Evolutionary conservation across 306 rosid species (phyloP), one percentile per base, ranked within the genome.

Genomic region (Cyamopsis tetragonoloba): DNA sequence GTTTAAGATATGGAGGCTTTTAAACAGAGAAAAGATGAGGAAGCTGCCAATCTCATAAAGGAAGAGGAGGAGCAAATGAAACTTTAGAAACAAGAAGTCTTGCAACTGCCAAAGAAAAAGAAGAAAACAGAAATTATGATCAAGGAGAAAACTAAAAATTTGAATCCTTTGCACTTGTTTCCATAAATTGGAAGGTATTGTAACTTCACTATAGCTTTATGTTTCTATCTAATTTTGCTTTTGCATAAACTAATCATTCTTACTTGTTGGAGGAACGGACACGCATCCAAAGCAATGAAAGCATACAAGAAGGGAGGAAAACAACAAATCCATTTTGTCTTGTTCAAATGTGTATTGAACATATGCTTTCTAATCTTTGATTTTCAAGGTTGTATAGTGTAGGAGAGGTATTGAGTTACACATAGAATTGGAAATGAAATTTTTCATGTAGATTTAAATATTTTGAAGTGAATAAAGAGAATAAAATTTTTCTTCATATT

Each of bases 1-100:
- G 4, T 54, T 32, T 70, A 73, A 65, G 95, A 91, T 42, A 86
- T 91, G 89, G 89, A 83, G 61, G 74, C 79, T 4, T 91, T 88
- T 74, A 88, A 83, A 32, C 89, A 74, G 77, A 85, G 18, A 34
- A 91, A 88, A 70, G 87, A 83, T 38, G 97, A 91, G 62, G 96
- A 86, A 61, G 77, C 84, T 66, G 83, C 79, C 32, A 60, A 9
- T 64, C 70, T 81, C 5, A 79, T 49, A 66, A 88, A 81, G 71
- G 97, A 88, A 60, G 95, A 74, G 79, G 88, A 83, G 46, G 97
- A 91, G 79, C 80, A 76, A 3, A 78, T 80, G 89, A 88, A 91
- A n/a, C 81, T 88, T 51, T 91, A 88, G 71, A 91, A 83, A 71
- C 95, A 86, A 22, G 95, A 91, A 71, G 96, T 91, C 44, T 32